phyloP scores from a whole-genome alignment of 495 filamentous ascomycete species.

The Aspergillus conjunctus region DNA sequence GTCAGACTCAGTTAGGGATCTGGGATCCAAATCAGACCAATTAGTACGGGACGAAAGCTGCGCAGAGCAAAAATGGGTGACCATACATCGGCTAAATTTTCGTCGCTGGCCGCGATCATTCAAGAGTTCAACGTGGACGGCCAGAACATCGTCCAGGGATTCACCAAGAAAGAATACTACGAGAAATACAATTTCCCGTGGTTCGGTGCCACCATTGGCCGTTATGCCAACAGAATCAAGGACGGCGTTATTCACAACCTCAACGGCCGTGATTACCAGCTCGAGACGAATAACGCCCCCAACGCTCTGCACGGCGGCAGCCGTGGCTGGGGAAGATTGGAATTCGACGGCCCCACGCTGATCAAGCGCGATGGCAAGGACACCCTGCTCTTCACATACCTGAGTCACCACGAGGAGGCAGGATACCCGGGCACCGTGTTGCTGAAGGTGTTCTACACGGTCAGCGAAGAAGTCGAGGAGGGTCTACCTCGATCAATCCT shows the following conservation, averaged over 20 bases:
- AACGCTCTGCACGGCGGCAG: slow-evolving; percentile 84
- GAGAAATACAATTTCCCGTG: slow-evolving; percentile 69
- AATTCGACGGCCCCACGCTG: slow-evolving; percentile 74
- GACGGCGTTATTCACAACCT: slow-evolving; percentile 68
- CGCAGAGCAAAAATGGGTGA: slow-evolving; percentile 19
- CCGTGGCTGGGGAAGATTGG: slow-evolving; percentile 80
- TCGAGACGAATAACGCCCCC: slow-evolving; percentile 72
- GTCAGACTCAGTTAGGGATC: background rate
- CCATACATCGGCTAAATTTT: slow-evolving; percentile 56
- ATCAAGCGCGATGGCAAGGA: slow-evolving; percentile 70
- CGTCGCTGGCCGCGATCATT: slow-evolving; percentile 86
- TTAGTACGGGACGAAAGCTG: background rate
- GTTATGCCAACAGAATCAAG: slow-evolving; percentile 84
- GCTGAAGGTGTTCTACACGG: slow-evolving; percentile 74
- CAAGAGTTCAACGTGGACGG: slow-evolving; percentile 76
- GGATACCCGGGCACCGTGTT: slow-evolving; percentile 85
- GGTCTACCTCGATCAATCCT: slow-evolving; percentile 62
- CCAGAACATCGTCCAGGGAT: slow-evolving; percentile 84
- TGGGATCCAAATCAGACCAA: background rate
- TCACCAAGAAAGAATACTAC: slow-evolving; percentile 74
- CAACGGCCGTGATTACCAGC: slow-evolving; percentile 68
- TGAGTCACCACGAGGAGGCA: slow-evolving; percentile 76
- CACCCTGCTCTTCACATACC: slow-evolving; percentile 73
- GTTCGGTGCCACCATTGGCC: slow-evolving; percentile 93
- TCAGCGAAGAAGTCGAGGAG: slow-evolving; percentile 62